Evolutionary conservation across 495 filamentous ascomycete genomes (phyloP).

Genomic region (Haplographium delicatum): DNA sequence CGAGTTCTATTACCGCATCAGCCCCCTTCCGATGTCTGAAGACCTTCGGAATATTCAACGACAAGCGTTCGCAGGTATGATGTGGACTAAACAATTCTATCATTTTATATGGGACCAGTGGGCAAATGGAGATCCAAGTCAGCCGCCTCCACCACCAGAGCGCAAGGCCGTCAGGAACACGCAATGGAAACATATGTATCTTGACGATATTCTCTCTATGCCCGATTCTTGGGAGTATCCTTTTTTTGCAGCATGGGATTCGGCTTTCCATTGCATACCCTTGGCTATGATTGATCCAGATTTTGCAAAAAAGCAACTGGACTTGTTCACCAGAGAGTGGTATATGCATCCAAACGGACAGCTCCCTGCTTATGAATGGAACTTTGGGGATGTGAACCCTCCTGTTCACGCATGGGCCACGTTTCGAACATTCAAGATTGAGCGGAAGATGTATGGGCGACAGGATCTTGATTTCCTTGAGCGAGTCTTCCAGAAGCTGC

Average conservation of each 20-base stretch:
- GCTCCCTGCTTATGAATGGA: slow-evolving; percentile 89
- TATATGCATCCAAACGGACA: slow-evolving; percentile 99
- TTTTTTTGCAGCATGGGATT: slow-evolving; percentile 97
- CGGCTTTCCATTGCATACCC: slow-evolving; percentile 93
- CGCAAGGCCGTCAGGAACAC: slow-evolving; percentile 79
- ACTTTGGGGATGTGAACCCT: slow-evolving; percentile 95
- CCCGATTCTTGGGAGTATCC: slow-evolving; percentile 98
- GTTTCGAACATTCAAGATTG: slow-evolving; percentile 95
- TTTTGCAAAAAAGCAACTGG: slow-evolving; percentile 95
- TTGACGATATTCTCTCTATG: slow-evolving; percentile 95
- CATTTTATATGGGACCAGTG: slow-evolving; percentile 97
- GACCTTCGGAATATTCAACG: slow-evolving; percentile 93
- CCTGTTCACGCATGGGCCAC: slow-evolving; percentile 95
- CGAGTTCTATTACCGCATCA: slow-evolving; percentile 92
- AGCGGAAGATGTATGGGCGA: slow-evolving; percentile 92
- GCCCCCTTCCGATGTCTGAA: slow-evolving; percentile 88
- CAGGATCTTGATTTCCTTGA: slow-evolving; percentile 95
- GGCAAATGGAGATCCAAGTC: slow-evolving; percentile 69
- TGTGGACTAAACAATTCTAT: slow-evolving; percentile 97
- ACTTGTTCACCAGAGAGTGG: slow-evolving; percentile 93
- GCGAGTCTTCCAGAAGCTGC: slow-evolving; percentile 90
- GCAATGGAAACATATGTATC: slow-evolving; percentile 87
- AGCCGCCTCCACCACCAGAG: slow-evolving; percentile 76
- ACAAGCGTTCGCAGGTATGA: slow-evolving; percentile 91
- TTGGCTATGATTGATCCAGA: slow-evolving; percentile 96